Evolutionary conservation across 768 basidiomycete species (phyloP).

Genomic region (Nevesoporus exiguus): DNA sequence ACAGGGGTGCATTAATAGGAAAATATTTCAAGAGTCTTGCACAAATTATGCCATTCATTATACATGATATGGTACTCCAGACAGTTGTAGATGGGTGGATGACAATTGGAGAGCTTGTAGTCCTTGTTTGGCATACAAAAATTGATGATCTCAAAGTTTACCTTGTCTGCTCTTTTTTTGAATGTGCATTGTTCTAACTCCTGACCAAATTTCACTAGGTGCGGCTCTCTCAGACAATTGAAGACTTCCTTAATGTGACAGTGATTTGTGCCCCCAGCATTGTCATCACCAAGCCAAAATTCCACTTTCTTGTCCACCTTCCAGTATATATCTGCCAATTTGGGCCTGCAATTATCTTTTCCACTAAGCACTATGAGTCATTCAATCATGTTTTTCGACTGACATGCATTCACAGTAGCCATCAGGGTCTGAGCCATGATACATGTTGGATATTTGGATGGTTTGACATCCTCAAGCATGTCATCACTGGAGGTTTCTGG

Average conservation of each 20-base stretch:
- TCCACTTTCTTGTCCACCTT: not conserved
- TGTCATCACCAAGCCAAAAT: not conserved
- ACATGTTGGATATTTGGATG: not conserved
- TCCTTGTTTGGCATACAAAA: conserved; percentile 41
- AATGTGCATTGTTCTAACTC: not conserved
- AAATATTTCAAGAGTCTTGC: conserved; percentile 16
- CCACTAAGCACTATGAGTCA: not conserved
- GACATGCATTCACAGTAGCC: not conserved
- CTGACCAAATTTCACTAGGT: not conserved
- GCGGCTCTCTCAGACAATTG: not conserved
- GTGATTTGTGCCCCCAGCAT: not conserved
- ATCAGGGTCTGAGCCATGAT: not conserved
- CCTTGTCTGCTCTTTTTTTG: not conserved
- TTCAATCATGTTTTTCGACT: not conserved
- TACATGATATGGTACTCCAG: conserved; percentile 29
- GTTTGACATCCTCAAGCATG: not conserved
- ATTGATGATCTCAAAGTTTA: conserved; percentile 29
- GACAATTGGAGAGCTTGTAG: conserved; percentile 33
- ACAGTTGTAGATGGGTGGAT: conserved; percentile 28
- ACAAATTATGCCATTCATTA: not conserved
- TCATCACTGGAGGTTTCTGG: not conserved
- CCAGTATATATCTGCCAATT: not conserved
- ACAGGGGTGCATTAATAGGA: conserved; percentile 30
- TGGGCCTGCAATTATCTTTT: not conserved
- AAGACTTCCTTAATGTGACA: not conserved